phyloP scores from a whole-genome alignment of 1,284 basidiomycete genomes.

The Puccinia triticina region DNA sequence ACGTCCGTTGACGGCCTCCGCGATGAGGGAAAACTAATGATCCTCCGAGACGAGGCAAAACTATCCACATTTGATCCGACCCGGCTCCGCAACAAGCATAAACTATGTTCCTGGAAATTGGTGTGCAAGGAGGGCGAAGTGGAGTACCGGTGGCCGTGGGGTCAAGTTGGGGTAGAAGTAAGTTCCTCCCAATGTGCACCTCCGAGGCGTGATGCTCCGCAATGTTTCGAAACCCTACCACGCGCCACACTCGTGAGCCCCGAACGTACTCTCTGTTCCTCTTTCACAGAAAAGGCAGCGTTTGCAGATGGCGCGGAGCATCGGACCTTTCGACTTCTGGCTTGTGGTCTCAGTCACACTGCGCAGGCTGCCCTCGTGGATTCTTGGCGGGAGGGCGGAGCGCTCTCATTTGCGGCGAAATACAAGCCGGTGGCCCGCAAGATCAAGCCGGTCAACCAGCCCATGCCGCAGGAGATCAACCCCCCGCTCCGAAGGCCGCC shows the following conservation, averaged over 20 bases:
- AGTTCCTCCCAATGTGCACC: background rate
- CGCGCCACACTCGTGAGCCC: background rate
- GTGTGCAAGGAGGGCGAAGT: no score
- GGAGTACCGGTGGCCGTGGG: no score
- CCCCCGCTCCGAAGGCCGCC: background rate
- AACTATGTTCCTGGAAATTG: no score
- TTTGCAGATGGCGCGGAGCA: background rate
- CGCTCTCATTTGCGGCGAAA: background rate
- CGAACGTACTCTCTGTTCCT: background rate
- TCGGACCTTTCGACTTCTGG: background rate
- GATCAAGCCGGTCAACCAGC: constrained; percentile 17
- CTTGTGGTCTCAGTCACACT: background rate
- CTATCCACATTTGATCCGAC: no score
- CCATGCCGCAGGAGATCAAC: constrained; percentile 16
- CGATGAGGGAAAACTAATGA: no score
- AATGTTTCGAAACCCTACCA: background rate
- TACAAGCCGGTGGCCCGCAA: constrained; percentile 37
- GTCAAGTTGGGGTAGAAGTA: background rate
- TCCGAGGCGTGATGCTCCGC: background rate
- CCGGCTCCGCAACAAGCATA: no score
- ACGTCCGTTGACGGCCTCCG: no score
- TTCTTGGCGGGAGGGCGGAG: background rate
- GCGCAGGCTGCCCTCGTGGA: background rate
- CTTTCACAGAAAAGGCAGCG: background rate
- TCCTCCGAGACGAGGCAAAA: no score